Conservation (phyloP, 2,329 filamentous ascomycete genomes). For the Geoglossum cookeanum region DNA sequence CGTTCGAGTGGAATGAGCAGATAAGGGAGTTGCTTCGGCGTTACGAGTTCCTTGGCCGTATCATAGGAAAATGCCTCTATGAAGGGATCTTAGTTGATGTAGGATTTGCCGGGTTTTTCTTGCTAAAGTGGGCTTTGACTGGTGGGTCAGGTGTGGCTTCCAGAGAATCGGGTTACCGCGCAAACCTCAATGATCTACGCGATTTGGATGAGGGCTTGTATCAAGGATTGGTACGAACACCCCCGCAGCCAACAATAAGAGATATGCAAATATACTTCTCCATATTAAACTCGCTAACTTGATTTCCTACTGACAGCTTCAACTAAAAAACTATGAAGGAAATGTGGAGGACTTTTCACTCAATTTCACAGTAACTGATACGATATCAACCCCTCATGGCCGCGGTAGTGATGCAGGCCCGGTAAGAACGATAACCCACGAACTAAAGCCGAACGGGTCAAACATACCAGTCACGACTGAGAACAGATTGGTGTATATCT, state of each 20-base stretch:
- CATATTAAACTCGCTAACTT: neutral
- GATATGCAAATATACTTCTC: neutral
- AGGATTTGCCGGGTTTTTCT: slow-evolving; percentile 84
- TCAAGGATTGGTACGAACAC: slow-evolving; percentile 47
- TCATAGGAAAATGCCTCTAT: slow-evolving; percentile 93
- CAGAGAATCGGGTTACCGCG: slow-evolving; percentile 56
- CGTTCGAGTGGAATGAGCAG: slow-evolving; percentile 35
- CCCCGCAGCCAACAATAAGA: neutral
- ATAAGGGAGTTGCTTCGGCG: slow-evolving; percentile 45
- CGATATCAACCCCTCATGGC: slow-evolving; percentile 19
- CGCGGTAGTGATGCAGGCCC: slow-evolving; percentile 17
- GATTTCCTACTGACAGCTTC: slow-evolving; percentile 19
- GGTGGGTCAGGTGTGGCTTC: slow-evolving; percentile 42
- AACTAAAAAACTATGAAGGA: slow-evolving; percentile 69
- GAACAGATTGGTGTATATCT: slow-evolving; percentile 87
- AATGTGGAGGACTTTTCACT: slow-evolving; percentile 64
- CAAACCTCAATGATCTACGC: slow-evolving; percentile 84
- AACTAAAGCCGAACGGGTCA: slow-evolving; percentile 59
- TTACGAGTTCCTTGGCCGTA: slow-evolving; percentile 81
- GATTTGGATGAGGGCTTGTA: slow-evolving; percentile 86
- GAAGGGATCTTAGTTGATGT: slow-evolving; percentile 92
- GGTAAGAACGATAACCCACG: slow-evolving; percentile 46
- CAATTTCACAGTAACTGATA: slow-evolving; percentile 78
- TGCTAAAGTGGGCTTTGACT: slow-evolving; percentile 81
- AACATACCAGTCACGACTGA: slow-evolving; percentile 70